These are phyloP conservation scores for Penicillium sp. DNA, from an alignment of 2,329 filamentous ascomycete genomes.

Conservation along the genomic window DNA sequence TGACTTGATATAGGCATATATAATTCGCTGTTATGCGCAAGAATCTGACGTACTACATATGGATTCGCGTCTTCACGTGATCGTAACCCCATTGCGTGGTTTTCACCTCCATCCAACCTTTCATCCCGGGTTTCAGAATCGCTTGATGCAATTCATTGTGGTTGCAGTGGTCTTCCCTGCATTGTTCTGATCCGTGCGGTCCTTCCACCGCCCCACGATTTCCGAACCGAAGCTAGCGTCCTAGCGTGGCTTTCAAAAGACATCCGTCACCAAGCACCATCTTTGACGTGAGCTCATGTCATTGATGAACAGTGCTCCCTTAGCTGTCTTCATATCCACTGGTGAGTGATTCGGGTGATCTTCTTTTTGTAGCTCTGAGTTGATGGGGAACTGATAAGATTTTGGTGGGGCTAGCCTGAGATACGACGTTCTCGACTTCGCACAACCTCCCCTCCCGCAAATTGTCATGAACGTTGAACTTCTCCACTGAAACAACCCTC, in stretches of 20 bases:
- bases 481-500: constrained; percentile 20
- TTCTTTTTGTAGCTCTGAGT: not conserved
- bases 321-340: not conserved
- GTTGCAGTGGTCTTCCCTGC: not conserved
- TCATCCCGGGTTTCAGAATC: not conserved
- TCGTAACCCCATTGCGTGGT: not conserved
- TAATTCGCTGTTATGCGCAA: too few species aligned
- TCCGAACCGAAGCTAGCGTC: not conserved
- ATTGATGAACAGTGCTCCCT: not conserved
- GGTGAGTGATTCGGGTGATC: not conserved
- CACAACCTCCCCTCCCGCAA: constrained; percentile 37
- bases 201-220: not conserved
- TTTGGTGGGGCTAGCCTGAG: constrained; percentile 25
- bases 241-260: not conserved
- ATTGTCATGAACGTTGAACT: constrained; percentile 32
- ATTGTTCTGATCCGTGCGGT: not conserved
- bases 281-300: not conserved
- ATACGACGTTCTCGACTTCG: constrained; percentile 29
- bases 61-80: too few species aligned
- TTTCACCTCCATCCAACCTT: not conserved
- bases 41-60: too few species aligned
- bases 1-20: not conserved
- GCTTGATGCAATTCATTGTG: not conserved
- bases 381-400: constrained; percentile 6
- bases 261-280: not conserved